A percentile compares a stretch with the other conserved stretches of the same genome.
Conservation (phyloP, 441 rosid genomes). For the Brassica hybrid region DNA sequence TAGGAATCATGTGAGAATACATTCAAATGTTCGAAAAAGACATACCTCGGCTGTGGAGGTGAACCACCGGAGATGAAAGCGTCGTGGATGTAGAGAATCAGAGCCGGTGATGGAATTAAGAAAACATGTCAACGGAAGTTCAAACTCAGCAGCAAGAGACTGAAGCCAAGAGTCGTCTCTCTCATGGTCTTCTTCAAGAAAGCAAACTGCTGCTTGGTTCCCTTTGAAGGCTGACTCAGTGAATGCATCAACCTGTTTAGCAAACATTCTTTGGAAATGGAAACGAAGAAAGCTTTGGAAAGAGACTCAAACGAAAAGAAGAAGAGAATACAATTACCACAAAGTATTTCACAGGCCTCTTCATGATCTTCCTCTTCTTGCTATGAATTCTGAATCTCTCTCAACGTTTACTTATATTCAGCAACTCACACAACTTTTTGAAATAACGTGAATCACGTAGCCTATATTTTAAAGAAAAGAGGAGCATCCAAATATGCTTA, state of each 20-base stretch:
- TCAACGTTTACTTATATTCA: no score
- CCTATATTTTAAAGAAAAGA: no score
- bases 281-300: no score
- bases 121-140: slow-evolving; percentile 56
- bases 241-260: slow-evolving; percentile 70
- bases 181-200: slow-evolving; percentile 48
- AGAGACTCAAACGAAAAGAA: no score
- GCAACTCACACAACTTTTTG: no score
- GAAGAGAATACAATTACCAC: no score
- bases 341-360: no score
- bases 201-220: slow-evolving; percentile 69
- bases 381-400: no score
- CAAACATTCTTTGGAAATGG: neutral
- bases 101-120: slow-evolving; percentile 40
- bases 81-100: slow-evolving; percentile 43
- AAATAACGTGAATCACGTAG: no score
- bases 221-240: slow-evolving; percentile 65
- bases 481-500: no score
- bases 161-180: slow-evolving; percentile 68
- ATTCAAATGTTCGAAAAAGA: neutral
- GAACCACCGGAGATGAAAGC: slow-evolving; percentile 75
- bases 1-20: neutral
- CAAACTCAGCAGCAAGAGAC: slow-evolving; percentile 66
- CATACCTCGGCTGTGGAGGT: neutral
- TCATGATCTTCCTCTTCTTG: no score